Base-by-base conservation (phyloP, 108 stramenopile species). In the Licmophora abbreviata region DNA sequence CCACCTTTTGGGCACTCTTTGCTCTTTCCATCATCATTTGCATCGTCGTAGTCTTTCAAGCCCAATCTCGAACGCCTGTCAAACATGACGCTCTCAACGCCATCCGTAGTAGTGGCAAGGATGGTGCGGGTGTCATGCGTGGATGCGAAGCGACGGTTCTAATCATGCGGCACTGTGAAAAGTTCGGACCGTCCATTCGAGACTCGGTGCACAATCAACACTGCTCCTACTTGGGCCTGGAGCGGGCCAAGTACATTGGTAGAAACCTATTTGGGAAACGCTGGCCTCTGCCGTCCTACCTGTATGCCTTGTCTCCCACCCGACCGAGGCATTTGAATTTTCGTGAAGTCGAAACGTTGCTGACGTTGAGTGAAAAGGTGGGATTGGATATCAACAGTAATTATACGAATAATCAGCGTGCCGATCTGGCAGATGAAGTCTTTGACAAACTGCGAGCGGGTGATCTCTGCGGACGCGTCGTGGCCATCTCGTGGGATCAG, bases 161-260 rank as follows among this genome's bases (percentile, higher is more conserved):
- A 3, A 10, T 77, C 1, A 32, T 73, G 21, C 63, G 76, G 8
- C 76, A 77, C 36, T 77, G 76, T 54, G 76, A 77, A 41, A 76
- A 76, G 51, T 12, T 60, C 7, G 70, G 66, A 22, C 48, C 58
- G 3, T 46, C 47, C 9, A 59, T 43, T 1, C 4, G 27, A 11
- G 69, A 71, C 43, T 22, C 43, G 11, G 43, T 52, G 1, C 66
- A 66, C 30, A 71, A 68, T 51, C 33, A 61, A 25, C 67, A 77
- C 28, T 77, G 76, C 45, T 41, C 30, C 29, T 70, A 73, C 29
- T 11, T 63, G 11, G 76, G 76, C 15, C 54, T 38, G 21, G 64
- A 77, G 35, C 63, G 76, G 14, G 53, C 75, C 24, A n/a, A 63
- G 14, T 66, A 53, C 44, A 11, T 77, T 11, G 17, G 49, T 0